phyloP scores from a whole-genome alignment of 805 yeast genomes.

The Ogataea henricii region DNA sequence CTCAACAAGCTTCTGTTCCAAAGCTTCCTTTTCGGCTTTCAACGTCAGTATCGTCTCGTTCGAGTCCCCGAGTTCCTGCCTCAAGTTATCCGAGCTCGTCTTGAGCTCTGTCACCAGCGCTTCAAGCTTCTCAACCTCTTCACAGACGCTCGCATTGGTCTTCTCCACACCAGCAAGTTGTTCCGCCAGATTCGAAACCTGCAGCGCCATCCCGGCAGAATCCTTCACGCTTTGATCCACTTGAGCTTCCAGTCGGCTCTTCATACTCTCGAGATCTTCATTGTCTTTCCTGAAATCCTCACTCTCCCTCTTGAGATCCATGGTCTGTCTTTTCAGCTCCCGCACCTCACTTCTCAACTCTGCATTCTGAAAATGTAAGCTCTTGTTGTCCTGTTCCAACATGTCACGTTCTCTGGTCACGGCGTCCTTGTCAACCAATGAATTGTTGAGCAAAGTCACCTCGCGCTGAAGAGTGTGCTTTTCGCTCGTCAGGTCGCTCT shows the following conservation, averaged over 20 bases:
- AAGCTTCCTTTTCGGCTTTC: background rate
- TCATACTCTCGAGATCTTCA: background rate
- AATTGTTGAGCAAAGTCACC: slow-evolving; percentile 5
- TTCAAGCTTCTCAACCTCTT: slow-evolving; percentile 1
- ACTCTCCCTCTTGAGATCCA: background rate
- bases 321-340: background rate
- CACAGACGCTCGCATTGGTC: background rate
- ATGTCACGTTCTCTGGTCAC: background rate
- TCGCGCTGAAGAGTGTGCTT: slow-evolving; percentile 6
- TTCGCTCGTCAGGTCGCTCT: background rate
- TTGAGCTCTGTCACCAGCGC: background rate
- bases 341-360: background rate
- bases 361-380: background rate
- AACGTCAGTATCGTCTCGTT: background rate
- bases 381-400: background rate
- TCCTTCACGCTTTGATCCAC: background rate
- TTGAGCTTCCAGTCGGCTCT: background rate
- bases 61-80: background rate
- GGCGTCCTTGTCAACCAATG: slow-evolving; percentile 2
- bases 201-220: background rate
- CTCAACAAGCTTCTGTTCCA: background rate
- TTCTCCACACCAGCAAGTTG: background rate
- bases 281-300: background rate
- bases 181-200: background rate
- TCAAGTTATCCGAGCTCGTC: background rate